Conservation (phyloP, 768 basidiomycete species). For the Cyclocybe aegerita region DNA sequence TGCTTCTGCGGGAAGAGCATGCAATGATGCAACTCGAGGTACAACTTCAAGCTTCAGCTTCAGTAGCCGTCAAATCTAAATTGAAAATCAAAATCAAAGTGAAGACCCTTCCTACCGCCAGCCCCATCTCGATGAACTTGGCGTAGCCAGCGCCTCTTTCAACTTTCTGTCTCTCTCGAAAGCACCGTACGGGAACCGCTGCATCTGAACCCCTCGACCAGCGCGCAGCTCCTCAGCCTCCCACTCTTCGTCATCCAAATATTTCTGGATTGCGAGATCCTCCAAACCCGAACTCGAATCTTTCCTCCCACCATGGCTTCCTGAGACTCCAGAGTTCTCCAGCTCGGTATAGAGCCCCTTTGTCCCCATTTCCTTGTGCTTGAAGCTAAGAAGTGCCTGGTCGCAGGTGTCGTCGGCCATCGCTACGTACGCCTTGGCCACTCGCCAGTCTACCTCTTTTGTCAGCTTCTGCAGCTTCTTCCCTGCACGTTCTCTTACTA, state of each 20-base stretch:
- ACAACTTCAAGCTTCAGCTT: no score
- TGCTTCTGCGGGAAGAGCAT: no score
- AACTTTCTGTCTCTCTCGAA: background rate
- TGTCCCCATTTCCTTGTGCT: constrained; percentile 27
- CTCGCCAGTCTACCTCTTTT: constrained; percentile 66
- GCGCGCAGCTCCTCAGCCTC: constrained; percentile 40
- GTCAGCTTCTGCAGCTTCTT: constrained; percentile 62
- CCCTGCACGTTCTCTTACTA: constrained; percentile 54
- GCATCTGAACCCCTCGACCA: constrained; percentile 20
- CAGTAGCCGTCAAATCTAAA: no score
- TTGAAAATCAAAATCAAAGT: background rate
- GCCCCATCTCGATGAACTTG: background rate
- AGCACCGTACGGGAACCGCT: constrained; percentile 10
- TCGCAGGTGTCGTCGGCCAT: constrained; percentile 50
- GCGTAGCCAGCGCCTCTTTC: background rate
- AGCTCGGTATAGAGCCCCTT: background rate
- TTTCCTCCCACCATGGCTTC: background rate
- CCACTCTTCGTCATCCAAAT: constrained; percentile 73
- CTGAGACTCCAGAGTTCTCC: constrained; percentile 1
- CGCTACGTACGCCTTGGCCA: constrained; percentile 70
- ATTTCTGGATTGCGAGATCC: constrained; percentile 52
- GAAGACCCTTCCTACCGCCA: background rate
- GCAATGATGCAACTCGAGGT: no score
- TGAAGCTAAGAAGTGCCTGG: constrained; percentile 25
- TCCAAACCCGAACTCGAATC: constrained; percentile 30